These are phyloP conservation scores for Lumnitzera racemosa DNA, from an alignment of 345 rosid species.

Conservation along the genomic window DNA sequence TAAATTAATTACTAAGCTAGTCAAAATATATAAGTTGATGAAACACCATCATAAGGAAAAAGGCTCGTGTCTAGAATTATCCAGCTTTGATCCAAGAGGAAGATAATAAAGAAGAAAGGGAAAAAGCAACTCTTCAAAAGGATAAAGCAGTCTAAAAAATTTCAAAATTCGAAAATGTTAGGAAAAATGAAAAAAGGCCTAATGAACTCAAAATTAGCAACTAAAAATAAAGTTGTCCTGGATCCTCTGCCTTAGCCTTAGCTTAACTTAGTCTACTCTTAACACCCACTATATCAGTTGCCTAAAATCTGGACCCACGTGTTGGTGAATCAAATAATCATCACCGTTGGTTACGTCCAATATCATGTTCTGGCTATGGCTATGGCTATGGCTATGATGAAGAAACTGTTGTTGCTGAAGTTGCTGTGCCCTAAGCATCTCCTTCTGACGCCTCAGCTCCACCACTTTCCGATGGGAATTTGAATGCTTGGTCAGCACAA, in stretches of 20 bases:
- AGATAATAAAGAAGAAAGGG: too few species aligned
- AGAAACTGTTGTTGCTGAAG: conserved; percentile 27
- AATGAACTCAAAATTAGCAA: too few species aligned
- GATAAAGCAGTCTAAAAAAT: too few species aligned
- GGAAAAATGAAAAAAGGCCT: too few species aligned
- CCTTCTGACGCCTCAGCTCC: conserved; percentile 52
- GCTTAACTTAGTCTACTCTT: neutral
- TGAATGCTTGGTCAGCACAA: conserved; percentile 59
- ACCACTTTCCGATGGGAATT: conserved; percentile 74
- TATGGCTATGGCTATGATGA: conserved; percentile 30
- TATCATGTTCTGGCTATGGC: conserved; percentile 37
- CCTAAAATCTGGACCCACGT: conserved; percentile 74
- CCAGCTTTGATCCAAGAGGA: too few species aligned
- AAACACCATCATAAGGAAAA: too few species aligned
- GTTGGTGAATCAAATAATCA: conserved; percentile 83
- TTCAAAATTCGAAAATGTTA: too few species aligned
- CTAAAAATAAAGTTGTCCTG: too few species aligned
- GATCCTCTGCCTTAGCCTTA: too few species aligned
- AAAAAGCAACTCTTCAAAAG: neutral
- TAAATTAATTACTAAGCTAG: too few species aligned
- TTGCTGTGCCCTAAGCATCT: conserved; percentile 30
- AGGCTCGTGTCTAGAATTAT: too few species aligned
- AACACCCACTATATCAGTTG: conserved; percentile 46
- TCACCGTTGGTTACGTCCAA: conserved; percentile 68
- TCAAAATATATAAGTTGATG: too few species aligned